phyloP scores from a whole-genome alignment of 345 rosid genomes.

The Arabidopsis suecica region DNA sequence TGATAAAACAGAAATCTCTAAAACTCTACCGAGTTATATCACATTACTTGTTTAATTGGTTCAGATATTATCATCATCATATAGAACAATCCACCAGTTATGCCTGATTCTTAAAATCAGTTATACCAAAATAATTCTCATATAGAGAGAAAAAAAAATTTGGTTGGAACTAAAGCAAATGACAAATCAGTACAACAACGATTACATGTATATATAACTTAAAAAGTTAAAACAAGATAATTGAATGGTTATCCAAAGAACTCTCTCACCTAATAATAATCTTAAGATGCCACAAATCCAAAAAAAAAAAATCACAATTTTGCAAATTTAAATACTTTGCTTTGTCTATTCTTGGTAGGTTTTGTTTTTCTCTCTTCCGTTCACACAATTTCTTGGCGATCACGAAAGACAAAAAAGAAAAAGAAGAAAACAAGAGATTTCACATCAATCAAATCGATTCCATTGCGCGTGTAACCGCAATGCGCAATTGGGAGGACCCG shows the following conservation, averaged over 20 bases:
- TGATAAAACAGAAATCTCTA: not conserved
- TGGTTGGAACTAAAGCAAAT: conserved; percentile 31
- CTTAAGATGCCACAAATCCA: conserved; percentile 30
- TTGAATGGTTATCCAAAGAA: conserved; percentile 46
- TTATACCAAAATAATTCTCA: conserved; percentile 22
- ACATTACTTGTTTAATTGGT: conserved; percentile 6
- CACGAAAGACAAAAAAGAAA: conserved; percentile 4
- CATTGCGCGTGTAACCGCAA: conserved; percentile 41
- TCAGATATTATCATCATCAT: conserved; percentile 4
- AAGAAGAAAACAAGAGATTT: not conserved
- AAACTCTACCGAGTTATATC: conserved; percentile 8
- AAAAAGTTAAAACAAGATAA: conserved; percentile 34
- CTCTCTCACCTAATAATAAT: conserved; percentile 44
- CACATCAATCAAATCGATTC: not conserved
- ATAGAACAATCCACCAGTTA: conserved; percentile 5
- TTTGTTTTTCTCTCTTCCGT: conserved; percentile 46
- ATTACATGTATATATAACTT: conserved; percentile 33
- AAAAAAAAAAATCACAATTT: conserved; percentile 1
- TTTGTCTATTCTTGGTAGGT: conserved; percentile 43
- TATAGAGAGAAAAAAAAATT: conserved; percentile 6
- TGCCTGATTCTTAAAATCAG: conserved; percentile 14
- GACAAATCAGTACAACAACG: conserved; percentile 34
- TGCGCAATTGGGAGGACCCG: conserved; percentile 53
- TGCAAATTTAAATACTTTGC: conserved; percentile 28
- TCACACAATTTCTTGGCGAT: conserved; percentile 23